Evolutionary conservation across 768 basidiomycete genomes (phyloP).

Genomic region (Daedaleopsis nitida): DNA sequence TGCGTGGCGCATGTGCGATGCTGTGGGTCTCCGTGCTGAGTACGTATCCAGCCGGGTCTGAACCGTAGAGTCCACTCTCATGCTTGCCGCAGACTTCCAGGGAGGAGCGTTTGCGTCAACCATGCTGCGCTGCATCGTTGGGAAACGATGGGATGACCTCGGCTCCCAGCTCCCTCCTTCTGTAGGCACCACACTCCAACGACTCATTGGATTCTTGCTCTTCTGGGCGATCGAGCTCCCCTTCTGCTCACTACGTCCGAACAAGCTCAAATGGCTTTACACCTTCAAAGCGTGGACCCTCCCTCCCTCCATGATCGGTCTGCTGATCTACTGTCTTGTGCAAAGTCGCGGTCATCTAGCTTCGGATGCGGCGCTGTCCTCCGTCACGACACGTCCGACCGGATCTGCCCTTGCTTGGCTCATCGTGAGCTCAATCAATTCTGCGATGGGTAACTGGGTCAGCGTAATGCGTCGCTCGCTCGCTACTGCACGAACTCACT

Average conservation of each 20-base stretch:
- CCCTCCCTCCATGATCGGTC: constrained; percentile 19
- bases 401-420: constrained; percentile 20
- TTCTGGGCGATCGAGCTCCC: constrained; percentile 23
- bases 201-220: constrained; percentile 21
- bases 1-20: constrained; percentile 20
- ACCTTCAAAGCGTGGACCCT: constrained; percentile 23
- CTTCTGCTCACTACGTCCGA: constrained; percentile 21
- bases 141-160: constrained; percentile 18
- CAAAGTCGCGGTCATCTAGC: constrained; percentile 19
- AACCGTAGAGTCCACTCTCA: neutral
- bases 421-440: constrained; percentile 21
- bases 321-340: constrained; percentile 22
- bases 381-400: constrained; percentile 4
- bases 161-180: constrained; percentile 15
- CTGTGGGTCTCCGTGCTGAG: constrained; percentile 23
- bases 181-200: constrained; percentile 20
- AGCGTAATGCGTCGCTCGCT: neutral
- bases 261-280: constrained; percentile 19
- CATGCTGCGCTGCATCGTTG: constrained; percentile 22
- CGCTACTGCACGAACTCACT: neutral
- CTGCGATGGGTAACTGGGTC: constrained; percentile 24
- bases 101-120: constrained; percentile 20
- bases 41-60: neutral
- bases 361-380: constrained; percentile 6
- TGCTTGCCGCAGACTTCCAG: constrained; percentile 14